These are phyloP conservation scores for Eutrema yunnanense DNA, from an alignment of 345 rosid species.

Conservation along the genomic window DNA sequence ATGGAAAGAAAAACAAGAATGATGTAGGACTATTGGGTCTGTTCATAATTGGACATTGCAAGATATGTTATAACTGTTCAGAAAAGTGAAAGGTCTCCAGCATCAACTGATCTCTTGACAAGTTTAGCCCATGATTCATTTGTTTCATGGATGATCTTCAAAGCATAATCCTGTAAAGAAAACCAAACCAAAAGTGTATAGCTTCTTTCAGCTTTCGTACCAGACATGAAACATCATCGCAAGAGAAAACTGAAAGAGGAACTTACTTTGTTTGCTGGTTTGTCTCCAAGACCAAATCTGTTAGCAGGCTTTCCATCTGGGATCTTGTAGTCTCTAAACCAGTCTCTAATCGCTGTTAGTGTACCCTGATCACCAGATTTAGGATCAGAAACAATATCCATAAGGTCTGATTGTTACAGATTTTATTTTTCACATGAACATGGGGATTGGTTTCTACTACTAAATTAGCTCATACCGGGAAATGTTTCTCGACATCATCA, in stretches of 20 bases:
- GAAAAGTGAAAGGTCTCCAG: conserved; percentile 61
- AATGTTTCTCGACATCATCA: conserved; percentile 87
- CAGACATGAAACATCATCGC: background rate
- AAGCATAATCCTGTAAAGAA: conserved; percentile 63
- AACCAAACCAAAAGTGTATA: background rate
- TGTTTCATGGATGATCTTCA: conserved; percentile 70
- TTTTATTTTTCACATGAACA: background rate
- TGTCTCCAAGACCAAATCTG: conserved; percentile 90
- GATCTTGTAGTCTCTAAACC: conserved; percentile 96
- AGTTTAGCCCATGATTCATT: conserved; percentile 89
- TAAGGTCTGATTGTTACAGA: background rate
- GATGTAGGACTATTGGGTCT: background rate
- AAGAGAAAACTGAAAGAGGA: background rate
- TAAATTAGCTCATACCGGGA: conserved; percentile 46
- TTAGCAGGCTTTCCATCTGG: conserved; percentile 99
- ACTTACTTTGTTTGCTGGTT: conserved; percentile 78
- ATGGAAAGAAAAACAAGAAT: conserved; percentile 1
- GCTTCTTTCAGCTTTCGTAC: background rate
- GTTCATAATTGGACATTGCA: background rate
- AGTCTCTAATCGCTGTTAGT: conserved; percentile 77
- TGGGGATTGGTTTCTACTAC: conserved; percentile 13
- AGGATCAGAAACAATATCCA: background rate
- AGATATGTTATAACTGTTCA: conserved; percentile 4
- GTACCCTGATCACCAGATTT: conserved; percentile 56
- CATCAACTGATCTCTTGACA: conserved; percentile 59